Evolutionary conservation across 2,329 filamentous ascomycete genomes (phyloP).

Genomic region (Allantophomopsis cytisporea): DNA sequence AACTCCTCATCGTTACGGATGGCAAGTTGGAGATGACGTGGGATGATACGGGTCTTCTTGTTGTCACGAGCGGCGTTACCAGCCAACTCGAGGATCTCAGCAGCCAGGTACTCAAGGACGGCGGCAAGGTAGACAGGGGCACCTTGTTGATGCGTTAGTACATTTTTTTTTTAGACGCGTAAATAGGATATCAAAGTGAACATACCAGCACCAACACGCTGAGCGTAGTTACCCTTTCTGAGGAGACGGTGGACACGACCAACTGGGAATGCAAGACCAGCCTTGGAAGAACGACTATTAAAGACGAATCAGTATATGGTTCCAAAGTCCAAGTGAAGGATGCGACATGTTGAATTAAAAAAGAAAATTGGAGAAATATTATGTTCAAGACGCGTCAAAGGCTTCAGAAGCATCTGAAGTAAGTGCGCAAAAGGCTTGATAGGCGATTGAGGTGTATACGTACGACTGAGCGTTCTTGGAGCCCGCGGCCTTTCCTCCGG

Average conservation of each 20-base stretch:
- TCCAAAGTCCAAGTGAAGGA: conserved; percentile 10
- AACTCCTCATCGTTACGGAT: conserved; percentile 99
- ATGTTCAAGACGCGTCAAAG: conserved; percentile 25
- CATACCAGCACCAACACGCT: conserved; percentile 92
- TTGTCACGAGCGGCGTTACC: conserved; percentile 98
- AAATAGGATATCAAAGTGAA: conserved; percentile 6
- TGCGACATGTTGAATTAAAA: conserved; percentile 11
- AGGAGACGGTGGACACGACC: conserved; percentile 98
- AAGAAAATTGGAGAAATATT: conserved; percentile 4
- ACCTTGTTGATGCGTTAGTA: conserved; percentile 26
- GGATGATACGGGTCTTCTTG: conserved; percentile 99
- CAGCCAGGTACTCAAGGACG: conserved; percentile 95
- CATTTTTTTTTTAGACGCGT: neutral
- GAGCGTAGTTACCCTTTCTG: conserved; percentile 98
- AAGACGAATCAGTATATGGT: conserved; percentile 22
- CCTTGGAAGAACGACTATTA: conserved; percentile 90
- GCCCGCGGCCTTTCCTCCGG: conserved; percentile 98
- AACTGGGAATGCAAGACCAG: conserved; percentile 96
- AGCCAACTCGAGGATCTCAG: conserved; percentile 97
- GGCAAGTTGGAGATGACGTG: conserved; percentile 95
- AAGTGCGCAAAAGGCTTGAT: conserved; percentile 1
- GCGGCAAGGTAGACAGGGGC: conserved; percentile 95
- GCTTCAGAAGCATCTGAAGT: neutral
- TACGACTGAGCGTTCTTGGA: conserved; percentile 99
- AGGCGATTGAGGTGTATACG: conserved; percentile 29